Evolutionary conservation across 805 yeast genomes (phyloP), one percentile per base, ranked within the genome.

Genomic region (Barnettozyma populi): DNA sequence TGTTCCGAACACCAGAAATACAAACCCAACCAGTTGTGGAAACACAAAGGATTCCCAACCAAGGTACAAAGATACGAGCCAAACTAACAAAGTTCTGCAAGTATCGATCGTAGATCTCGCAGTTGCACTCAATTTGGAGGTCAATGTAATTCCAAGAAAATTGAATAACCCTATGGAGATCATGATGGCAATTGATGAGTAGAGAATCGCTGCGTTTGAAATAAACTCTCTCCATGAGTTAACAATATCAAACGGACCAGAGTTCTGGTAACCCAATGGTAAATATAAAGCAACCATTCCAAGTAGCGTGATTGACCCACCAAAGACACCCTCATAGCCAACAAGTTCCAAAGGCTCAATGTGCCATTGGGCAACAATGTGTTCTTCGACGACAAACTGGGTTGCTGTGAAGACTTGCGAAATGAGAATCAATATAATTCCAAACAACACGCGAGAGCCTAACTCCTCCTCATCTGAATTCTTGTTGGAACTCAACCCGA

Each of bases 321-420:
- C 95, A 59, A 75, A 85, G 23, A 78, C 66, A 2, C 95, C 95
- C 64, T 86, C 94, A 52, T 73, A 80, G 36, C 85, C 89, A 16
- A 86, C 94, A 49, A 86, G 69, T 51, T 74, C 71, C 52, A 84
- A 60, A 3, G 94, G 90, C 5, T 73, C 72, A 38, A 86, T 70
- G 13, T 76, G 69, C 55, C 77, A 70, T 48, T 67, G 69, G 23
- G 71, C 63, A 50, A 86, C 65, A 41, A 86, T 73, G 56, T 80
- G 81, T 59, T 86, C 95, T 60, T 86, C 95, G 36, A 80, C 71
- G 3, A 86, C 94, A 63, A 85, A 86, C 61, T 86, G 95, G 14
- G 81, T 65, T 0, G 94, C 94, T 44, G 83, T 80, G 52, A 84
- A 75, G n/a, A 79, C 57, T 55, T 80, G 86, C 7, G 84, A 94